Evolutionary conservation across 78 protist genomes (phyloP).

Genomic region (Dictyostelium citrinum): DNA sequence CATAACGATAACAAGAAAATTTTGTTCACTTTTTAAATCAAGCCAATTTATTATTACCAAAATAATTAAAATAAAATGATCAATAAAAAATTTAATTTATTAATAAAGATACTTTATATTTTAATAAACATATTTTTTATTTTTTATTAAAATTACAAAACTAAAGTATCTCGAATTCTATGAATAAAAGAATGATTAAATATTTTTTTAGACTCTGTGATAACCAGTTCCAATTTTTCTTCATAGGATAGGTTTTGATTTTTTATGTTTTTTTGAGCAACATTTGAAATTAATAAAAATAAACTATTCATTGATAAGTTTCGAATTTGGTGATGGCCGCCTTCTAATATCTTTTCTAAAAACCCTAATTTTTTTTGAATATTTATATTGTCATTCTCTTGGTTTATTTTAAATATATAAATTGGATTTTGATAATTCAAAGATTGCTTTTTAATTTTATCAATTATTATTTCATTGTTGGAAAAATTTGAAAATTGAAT

Average conservation of each 20-base stretch:
- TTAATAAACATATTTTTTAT: too few species aligned
- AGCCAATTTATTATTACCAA: too few species aligned
- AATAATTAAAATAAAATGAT: too few species aligned
- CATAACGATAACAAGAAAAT: too few species aligned
- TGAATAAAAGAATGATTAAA: background rate
- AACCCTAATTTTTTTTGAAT: background rate
- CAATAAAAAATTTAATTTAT: too few species aligned
- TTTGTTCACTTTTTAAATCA: too few species aligned
- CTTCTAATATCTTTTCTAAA: background rate
- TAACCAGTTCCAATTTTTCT: background rate
- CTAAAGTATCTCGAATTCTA: background rate
- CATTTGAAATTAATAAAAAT: background rate
- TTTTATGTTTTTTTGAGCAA: background rate
- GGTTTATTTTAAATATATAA: background rate
- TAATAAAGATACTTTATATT: too few species aligned
- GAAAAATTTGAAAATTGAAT: background rate
- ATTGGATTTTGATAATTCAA: background rate
- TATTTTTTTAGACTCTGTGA: background rate
- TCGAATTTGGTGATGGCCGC: background rate
- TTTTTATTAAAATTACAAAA: too few species aligned
- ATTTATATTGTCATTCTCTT: background rate
- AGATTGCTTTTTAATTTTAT: background rate
- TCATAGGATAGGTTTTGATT: background rate
- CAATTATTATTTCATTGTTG: background rate
- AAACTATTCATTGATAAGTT: background rate